Percentiles rank a stretch among this genome's conserved stretches.
Conservation (phyloP, 2,329 filamentous ascomycete species). For the Sarocladium strictum region DNA sequence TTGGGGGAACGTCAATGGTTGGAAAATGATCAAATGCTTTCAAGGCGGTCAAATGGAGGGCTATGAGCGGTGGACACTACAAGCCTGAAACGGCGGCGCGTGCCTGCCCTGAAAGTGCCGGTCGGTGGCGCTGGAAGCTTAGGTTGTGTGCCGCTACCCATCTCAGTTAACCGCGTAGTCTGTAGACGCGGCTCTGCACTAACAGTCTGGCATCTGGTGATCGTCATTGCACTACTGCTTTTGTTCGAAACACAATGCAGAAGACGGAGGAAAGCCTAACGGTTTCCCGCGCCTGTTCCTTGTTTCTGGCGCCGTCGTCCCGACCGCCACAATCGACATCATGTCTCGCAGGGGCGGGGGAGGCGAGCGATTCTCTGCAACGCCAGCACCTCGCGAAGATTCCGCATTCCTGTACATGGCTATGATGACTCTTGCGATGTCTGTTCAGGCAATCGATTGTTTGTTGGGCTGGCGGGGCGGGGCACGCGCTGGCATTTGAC, state of each 20-base stretch:
- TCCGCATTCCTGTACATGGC: neutral
- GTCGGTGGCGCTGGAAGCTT: neutral
- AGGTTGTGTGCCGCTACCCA: neutral
- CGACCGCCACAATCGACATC: slow-evolving; percentile 8
- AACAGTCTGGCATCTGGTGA: neutral
- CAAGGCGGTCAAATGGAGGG: neutral
- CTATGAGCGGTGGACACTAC: slow-evolving; percentile 1
- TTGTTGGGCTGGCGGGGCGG: neutral
- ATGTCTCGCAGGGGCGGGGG: slow-evolving; percentile 1
- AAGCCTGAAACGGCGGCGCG: slow-evolving; percentile 2
- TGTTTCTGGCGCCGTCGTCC: neutral
- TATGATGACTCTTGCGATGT: neutral
- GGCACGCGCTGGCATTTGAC: slow-evolving; percentile 2
- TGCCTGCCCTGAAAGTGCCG: neutral
- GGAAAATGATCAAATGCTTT: neutral
- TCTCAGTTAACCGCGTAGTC: no score
- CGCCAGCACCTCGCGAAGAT: slow-evolving; percentile 1
- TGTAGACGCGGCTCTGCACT: neutral
- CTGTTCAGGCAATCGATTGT: no score
- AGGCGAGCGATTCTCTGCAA: neutral
- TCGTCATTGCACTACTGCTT: slow-evolving; percentile 8
- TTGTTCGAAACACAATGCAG: slow-evolving; percentile 1
- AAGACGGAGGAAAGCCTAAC: neutral
- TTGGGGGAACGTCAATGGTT: neutral
- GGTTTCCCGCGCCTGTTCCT: neutral